Evolutionary conservation across 2,329 filamentous ascomycete species (phyloP).

Genomic region (Ceratocystis lukuohia): DNA sequence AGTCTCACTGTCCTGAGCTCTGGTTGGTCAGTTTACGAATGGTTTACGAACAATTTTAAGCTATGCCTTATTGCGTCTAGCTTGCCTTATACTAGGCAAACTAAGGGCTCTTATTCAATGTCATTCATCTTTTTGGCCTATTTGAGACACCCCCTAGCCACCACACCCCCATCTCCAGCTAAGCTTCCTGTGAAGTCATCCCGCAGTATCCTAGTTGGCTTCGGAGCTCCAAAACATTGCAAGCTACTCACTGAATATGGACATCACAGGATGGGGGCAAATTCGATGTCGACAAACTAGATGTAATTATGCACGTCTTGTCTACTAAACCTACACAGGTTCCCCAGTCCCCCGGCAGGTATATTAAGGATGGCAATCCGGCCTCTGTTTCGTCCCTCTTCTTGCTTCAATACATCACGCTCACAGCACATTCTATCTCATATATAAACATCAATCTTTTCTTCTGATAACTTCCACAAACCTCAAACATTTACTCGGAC

Average conservation of each 20-base stretch:
- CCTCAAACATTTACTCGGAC: no score
- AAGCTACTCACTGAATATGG: neutral
- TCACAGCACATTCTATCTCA: neutral
- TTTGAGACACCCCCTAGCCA: neutral
- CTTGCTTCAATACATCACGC: neutral
- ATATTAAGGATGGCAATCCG: neutral
- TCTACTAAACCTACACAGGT: neutral
- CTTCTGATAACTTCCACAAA: neutral
- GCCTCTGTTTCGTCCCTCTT: neutral
- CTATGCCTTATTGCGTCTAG: neutral
- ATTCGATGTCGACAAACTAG: neutral
- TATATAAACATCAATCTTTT: neutral
- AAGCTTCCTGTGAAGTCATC: neutral
- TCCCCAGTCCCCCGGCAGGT: neutral
- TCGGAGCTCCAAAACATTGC: neutral
- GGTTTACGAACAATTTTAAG: neutral
- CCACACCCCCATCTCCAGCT: neutral
- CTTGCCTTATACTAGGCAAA: neutral
- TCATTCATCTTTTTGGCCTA: neutral
- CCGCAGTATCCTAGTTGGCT: neutral
- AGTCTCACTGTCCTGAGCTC: no score
- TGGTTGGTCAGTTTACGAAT: no score
- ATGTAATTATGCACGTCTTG: neutral
- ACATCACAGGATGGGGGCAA: neutral
- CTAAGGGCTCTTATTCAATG: neutral